Percentiles rank a stretch among this genome's conserved stretches.
phyloP scores from a whole-genome alignment of 2,329 filamentous ascomycete genomes.

The Dothideomycetes sp. region DNA sequence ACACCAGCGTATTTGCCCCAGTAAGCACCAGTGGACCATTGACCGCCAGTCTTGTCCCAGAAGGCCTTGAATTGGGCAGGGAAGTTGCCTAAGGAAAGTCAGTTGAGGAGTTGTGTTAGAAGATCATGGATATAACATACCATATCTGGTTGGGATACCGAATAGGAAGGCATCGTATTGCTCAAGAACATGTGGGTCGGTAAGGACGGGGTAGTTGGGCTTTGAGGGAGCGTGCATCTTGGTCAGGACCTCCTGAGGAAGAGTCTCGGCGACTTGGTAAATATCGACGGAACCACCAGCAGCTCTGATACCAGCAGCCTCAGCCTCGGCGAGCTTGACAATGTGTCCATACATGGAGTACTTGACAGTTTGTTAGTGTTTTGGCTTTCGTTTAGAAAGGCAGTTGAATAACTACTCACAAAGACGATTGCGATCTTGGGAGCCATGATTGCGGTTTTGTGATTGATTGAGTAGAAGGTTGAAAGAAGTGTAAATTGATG shows the following conservation, averaged over 20 bases:
- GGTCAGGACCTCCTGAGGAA: slow-evolving; percentile 65
- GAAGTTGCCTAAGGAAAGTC: neutral
- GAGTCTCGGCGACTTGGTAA: slow-evolving; percentile 84
- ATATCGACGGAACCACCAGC: slow-evolving; percentile 74
- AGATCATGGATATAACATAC: no score
- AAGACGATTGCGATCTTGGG: slow-evolving; percentile 61
- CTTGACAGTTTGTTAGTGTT: slow-evolving; percentile 35
- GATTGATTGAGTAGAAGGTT: neutral
- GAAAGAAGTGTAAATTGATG: neutral
- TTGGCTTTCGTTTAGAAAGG: neutral
- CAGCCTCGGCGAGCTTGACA: slow-evolving; percentile 69
- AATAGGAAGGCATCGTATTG: slow-evolving; percentile 82
- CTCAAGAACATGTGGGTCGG: slow-evolving; percentile 6
- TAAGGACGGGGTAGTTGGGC: slow-evolving; percentile 4
- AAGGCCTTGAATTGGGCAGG: slow-evolving; percentile 89
- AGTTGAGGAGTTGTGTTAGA: no score
- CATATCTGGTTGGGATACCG: slow-evolving; percentile 90
- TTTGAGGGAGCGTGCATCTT: slow-evolving; percentile 91
- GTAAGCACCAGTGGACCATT: slow-evolving; percentile 62
- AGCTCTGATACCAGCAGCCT: slow-evolving; percentile 80
- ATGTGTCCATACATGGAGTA: slow-evolving; percentile 96
- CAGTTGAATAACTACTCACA: slow-evolving; percentile 41
- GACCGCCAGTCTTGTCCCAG: slow-evolving; percentile 81
- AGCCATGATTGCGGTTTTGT: slow-evolving; percentile 10
- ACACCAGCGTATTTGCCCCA: slow-evolving; percentile 79